Evolutionary conservation across 495 filamentous ascomycete species (phyloP).

Genomic region (Daldinia vernicosa): DNA sequence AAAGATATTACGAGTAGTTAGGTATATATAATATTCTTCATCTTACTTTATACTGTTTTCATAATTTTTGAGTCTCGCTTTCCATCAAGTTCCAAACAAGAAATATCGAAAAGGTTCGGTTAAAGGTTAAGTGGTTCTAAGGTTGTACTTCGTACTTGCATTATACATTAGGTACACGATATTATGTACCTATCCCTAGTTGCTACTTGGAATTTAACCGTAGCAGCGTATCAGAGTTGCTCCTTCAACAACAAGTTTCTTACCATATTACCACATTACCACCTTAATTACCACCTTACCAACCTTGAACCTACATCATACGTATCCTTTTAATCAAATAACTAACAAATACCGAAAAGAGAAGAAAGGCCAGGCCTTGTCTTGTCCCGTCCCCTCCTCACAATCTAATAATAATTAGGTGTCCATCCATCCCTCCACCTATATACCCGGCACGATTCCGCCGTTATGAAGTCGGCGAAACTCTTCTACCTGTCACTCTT

Average conservation of each 20-base stretch:
- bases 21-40: slow-evolving; percentile 1
- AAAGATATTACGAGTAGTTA: neutral
- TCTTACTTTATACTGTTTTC: neutral
- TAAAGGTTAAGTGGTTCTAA: neutral
- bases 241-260: slow-evolving; percentile 13
- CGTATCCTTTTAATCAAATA: slow-evolving; percentile 30
- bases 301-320: slow-evolving; percentile 16
- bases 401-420: slow-evolving; percentile 39
- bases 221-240: slow-evolving; percentile 16
- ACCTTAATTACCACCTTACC: slow-evolving; percentile 21
- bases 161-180: slow-evolving; percentile 1
- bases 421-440: slow-evolving; percentile 24
- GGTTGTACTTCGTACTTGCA: neutral
- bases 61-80: neutral
- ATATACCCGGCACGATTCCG: slow-evolving; percentile 36
- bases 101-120: neutral
- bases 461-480: slow-evolving; percentile 70
- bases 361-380: slow-evolving; percentile 24
- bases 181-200: slow-evolving; percentile 15
- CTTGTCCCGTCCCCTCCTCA: slow-evolving; percentile 30
- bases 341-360: slow-evolving; percentile 37
- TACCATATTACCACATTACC: slow-evolving; percentile 16
- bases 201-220: slow-evolving; percentile 39
- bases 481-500: slow-evolving; percentile 82
- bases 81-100: neutral